These are phyloP conservation scores for Litchi chinensis DNA, from an alignment of 345 rosid genomes.

Conservation along the genomic window DNA sequence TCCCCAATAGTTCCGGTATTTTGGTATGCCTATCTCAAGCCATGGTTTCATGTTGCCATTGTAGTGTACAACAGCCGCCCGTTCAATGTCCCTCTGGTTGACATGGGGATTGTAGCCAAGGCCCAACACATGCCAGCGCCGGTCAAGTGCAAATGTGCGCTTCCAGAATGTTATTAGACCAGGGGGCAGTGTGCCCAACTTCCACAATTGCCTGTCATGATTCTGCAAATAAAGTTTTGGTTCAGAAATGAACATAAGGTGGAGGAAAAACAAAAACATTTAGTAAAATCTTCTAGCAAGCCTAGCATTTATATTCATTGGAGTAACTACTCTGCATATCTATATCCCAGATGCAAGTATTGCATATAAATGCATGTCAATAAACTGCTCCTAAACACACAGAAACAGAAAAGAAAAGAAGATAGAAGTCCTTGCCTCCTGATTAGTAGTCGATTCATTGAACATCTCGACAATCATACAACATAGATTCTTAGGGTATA, in stretches of 20 bases:
- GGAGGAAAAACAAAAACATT: not conserved
- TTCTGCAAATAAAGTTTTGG: constrained; percentile 48
- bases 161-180: constrained; percentile 88
- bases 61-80: constrained; percentile 75
- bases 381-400: constrained; percentile 2
- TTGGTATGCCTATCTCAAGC: constrained; percentile 79
- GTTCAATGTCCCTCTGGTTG: constrained; percentile 67
- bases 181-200: constrained; percentile 84
- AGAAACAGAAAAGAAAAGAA: not conserved
- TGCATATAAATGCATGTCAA: not conserved
- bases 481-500: not conserved
- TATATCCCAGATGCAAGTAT: not conserved
- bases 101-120: constrained; percentile 85
- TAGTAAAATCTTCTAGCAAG: not conserved
- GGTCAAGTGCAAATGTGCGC: constrained; percentile 54
- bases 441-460: not conserved
- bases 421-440: not conserved
- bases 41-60: constrained; percentile 90
- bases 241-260: constrained; percentile 13
- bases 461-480: not conserved
- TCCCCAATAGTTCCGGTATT: constrained; percentile 56
- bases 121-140: constrained; percentile 77
- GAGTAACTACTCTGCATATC: not conserved
- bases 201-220: constrained; percentile 73
- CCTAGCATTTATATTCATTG: not conserved